Percentiles rank a stretch among this genome's conserved stretches.
These are phyloP conservation scores for Zizania palustris DNA, from an alignment of 202 grass and related monocot genomes.

Conservation along the genomic window DNA sequence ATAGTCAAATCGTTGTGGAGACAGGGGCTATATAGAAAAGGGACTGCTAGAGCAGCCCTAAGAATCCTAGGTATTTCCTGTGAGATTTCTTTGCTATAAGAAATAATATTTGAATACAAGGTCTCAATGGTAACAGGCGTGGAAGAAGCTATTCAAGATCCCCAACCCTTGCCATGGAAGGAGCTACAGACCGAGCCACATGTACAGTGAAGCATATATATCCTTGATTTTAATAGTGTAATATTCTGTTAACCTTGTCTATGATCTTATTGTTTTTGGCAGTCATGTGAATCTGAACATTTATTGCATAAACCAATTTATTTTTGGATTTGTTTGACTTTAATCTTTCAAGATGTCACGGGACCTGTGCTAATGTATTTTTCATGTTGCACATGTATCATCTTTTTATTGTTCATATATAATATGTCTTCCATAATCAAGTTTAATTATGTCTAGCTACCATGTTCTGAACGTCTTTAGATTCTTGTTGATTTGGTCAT, in stretches of 20 bases:
- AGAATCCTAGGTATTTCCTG: slow-evolving; percentile 54
- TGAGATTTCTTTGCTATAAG: slow-evolving; percentile 3
- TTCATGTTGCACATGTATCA: not conserved
- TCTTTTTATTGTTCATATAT: slow-evolving; percentile 9
- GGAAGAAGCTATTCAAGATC: slow-evolving; percentile 86
- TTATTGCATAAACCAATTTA: not conserved
- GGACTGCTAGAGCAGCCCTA: slow-evolving; percentile 96
- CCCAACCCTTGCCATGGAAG: slow-evolving; percentile 62
- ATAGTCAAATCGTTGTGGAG: slow-evolving; percentile 94
- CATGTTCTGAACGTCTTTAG: slow-evolving; percentile 4
- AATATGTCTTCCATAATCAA: not conserved
- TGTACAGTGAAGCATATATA: slow-evolving; percentile 38
- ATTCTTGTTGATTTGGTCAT: not conserved
- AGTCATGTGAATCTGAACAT: not conserved
- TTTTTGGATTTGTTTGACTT: not conserved
- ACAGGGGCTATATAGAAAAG: slow-evolving; percentile 87
- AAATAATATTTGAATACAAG: slow-evolving; percentile 34
- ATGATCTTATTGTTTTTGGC: slow-evolving; percentile 6
- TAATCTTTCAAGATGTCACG: not conserved
- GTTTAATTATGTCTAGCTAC: not conserved
- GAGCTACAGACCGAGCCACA: slow-evolving; percentile 91
- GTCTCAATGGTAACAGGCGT: slow-evolving; percentile 42
- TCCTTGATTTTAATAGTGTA: not conserved
- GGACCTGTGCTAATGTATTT: not conserved
- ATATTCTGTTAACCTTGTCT: not conserved